Conservation (phyloP, 768 basidiomycete genomes). For the Phlebiopsis flavidoalba region DNA sequence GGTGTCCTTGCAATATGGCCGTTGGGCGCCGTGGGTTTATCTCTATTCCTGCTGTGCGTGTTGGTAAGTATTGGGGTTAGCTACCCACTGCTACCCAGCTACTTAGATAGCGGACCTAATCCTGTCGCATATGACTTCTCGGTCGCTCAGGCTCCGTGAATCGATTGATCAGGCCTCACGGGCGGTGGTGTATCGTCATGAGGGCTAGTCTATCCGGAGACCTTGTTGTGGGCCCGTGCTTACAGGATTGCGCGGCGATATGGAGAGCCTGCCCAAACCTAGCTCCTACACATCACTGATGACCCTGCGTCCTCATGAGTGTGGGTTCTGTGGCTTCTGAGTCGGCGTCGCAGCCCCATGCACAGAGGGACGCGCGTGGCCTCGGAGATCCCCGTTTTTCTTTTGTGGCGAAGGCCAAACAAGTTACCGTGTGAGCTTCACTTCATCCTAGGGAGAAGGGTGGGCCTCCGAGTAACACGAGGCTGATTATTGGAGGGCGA, state of each 20-base stretch:
- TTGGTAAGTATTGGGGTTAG: background rate
- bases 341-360: background rate
- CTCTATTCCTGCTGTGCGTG: background rate
- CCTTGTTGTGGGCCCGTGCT: background rate
- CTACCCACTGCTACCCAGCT: too few species aligned
- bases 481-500: background rate
- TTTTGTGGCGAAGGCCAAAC: background rate
- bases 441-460: background rate
- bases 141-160: too few species aligned
- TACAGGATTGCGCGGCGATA: background rate
- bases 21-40: background rate
- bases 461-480: too few species aligned
- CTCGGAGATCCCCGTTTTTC: background rate
- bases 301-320: background rate
- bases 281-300: background rate
- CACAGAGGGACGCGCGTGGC: background rate
- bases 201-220: background rate
- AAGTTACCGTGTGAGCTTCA: background rate
- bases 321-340: background rate
- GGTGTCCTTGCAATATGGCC: background rate
- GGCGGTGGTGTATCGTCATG: background rate
- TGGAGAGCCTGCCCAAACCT: background rate
- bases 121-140: too few species aligned
- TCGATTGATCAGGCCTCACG: background rate
- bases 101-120: too few species aligned